A percentile compares a stretch with the other conserved stretches of the same genome.
Conservation (phyloP, 2,329 filamentous ascomycete species). For the Botryotinia narcissicola region DNA sequence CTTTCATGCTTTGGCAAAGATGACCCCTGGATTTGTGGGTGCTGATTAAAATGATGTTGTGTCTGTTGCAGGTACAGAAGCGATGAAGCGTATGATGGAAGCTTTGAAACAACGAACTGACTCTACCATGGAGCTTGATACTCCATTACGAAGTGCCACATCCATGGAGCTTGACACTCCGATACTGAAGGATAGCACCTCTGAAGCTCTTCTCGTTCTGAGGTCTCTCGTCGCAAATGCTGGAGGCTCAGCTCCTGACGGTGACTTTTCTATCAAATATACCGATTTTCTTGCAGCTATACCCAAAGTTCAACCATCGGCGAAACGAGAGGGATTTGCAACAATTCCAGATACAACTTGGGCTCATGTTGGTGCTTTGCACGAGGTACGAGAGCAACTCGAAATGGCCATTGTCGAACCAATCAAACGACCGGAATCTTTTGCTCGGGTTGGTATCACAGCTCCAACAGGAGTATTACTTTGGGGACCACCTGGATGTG, state of each 20-base stretch:
- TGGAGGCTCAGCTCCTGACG: slow-evolving; percentile 49
- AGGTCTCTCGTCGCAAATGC: slow-evolving; percentile 54
- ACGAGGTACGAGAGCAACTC: slow-evolving; percentile 75
- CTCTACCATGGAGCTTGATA: slow-evolving; percentile 39
- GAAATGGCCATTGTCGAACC: slow-evolving; percentile 84
- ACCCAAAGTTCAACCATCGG: slow-evolving; percentile 72
- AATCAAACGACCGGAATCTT: slow-evolving; percentile 78
- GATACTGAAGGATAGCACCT: slow-evolving; percentile 19
- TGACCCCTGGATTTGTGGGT: slow-evolving; percentile 90
- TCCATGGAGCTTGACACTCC: slow-evolving; percentile 38
- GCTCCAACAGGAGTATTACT: slow-evolving; percentile 85
- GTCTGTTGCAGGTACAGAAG: slow-evolving; percentile 40
- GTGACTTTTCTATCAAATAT: slow-evolving; percentile 60
- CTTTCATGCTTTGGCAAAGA: slow-evolving; percentile 70
- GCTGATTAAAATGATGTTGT: slow-evolving; percentile 75
- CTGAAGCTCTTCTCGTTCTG: slow-evolving; percentile 43
- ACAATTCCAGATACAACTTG: slow-evolving; percentile 92
- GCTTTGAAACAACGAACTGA: slow-evolving; percentile 35
- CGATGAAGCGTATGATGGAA: slow-evolving; percentile 41
- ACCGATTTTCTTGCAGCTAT: slow-evolving; percentile 72
- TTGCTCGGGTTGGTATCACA: slow-evolving; percentile 72
- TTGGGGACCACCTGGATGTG: slow-evolving; percentile 95
- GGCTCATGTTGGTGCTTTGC: slow-evolving; percentile 84
- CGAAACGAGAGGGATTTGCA: slow-evolving; percentile 90
- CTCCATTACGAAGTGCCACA: slow-evolving; percentile 22